Evolutionary conservation across 1,284 basidiomycete species (phyloP).

Genomic region (Pascua sp.): DNA sequence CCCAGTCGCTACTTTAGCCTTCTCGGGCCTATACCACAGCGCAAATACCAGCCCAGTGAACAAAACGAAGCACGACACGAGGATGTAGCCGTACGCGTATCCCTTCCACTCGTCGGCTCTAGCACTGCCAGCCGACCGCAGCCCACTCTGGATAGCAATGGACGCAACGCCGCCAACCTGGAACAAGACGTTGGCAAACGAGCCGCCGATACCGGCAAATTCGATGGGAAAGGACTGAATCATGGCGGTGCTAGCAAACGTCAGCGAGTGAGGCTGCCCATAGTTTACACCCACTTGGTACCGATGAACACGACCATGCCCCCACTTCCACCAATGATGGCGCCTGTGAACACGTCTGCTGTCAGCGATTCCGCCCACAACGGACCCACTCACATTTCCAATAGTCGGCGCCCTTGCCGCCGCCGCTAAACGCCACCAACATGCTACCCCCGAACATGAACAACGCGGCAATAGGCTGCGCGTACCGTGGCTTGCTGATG

Average conservation of each 20-base stretch:
- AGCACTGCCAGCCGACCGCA: conserved; percentile 28
- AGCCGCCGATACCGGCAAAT: conserved; percentile 40
- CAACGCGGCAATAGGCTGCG: conserved; percentile 32
- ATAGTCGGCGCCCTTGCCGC: conserved; percentile 40
- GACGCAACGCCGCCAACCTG: conserved; percentile 44
- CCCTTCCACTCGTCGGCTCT: conserved; percentile 38
- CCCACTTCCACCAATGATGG: conserved; percentile 38
- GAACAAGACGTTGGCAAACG: conserved; percentile 43
- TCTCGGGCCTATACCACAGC: conserved; percentile 33
- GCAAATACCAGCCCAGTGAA: conserved; percentile 34
- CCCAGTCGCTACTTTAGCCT: no score
- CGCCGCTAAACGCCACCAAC: conserved; percentile 41
- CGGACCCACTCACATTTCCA: conserved; percentile 23
- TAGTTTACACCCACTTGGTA: no score
- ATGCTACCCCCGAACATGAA: conserved; percentile 37
- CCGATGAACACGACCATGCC: conserved; percentile 44
- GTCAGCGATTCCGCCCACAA: no score
- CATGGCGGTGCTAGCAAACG: conserved; percentile 32
- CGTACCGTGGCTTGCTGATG: conserved; percentile 37
- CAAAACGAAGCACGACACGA: conserved; percentile 35
- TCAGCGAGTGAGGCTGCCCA: no score
- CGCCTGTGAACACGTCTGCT: conserved; percentile 36
- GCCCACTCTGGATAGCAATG: conserved; percentile 41
- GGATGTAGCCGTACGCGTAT: conserved; percentile 35
- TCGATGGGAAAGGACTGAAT: conserved; percentile 38